These are phyloP conservation scores for Eutypa lata DNA, from an alignment of 2,329 filamentous ascomycete species.

Conservation along the genomic window DNA sequence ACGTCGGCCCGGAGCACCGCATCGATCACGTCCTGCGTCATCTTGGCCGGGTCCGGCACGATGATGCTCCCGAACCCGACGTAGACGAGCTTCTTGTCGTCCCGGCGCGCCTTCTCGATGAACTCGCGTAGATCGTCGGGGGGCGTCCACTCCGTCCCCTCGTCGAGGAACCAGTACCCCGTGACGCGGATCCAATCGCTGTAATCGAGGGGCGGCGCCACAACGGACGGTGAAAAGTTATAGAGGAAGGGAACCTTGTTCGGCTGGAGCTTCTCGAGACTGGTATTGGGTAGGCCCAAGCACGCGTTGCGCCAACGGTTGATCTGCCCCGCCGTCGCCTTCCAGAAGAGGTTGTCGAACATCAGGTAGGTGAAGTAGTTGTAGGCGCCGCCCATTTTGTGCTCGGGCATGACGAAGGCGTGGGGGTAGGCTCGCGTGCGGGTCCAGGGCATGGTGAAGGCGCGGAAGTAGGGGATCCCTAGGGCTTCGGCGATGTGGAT, in stretches of 20 bases:
- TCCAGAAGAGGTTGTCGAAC: slow-evolving; percentile 98
- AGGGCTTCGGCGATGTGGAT: slow-evolving; percentile 96
- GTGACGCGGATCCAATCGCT: slow-evolving; percentile 97
- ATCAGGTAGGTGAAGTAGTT: slow-evolving; percentile 95
- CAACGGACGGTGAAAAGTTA: slow-evolving; percentile 92
- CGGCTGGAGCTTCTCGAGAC: slow-evolving; percentile 83
- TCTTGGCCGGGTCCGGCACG: slow-evolving; percentile 79
- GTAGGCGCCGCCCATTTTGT: slow-evolving; percentile 92
- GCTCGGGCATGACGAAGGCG: slow-evolving; percentile 87
- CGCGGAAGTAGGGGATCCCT: slow-evolving; percentile 90
- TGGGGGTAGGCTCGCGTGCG: slow-evolving; percentile 93
- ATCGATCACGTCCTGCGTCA: slow-evolving; percentile 91
- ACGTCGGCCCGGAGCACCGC: slow-evolving; percentile 89
- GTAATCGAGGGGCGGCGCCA: slow-evolving; percentile 91
- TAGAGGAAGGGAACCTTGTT: slow-evolving; percentile 99
- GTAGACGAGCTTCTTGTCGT: slow-evolving; percentile 90
- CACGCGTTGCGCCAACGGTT: slow-evolving; percentile 87
- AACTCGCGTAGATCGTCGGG: slow-evolving; percentile 75
- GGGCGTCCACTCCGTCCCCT: slow-evolving; percentile 65
- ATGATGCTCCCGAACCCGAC: slow-evolving; percentile 97
- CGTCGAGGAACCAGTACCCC: slow-evolving; percentile 96
- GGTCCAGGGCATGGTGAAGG: slow-evolving; percentile 99
- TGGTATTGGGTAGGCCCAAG: slow-evolving; percentile 76
- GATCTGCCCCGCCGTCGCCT: slow-evolving; percentile 83
- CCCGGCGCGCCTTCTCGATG: slow-evolving; percentile 75